Conservation (phyloP, 306 rosid genomes). For the Cucurbita ficifolia region DNA sequence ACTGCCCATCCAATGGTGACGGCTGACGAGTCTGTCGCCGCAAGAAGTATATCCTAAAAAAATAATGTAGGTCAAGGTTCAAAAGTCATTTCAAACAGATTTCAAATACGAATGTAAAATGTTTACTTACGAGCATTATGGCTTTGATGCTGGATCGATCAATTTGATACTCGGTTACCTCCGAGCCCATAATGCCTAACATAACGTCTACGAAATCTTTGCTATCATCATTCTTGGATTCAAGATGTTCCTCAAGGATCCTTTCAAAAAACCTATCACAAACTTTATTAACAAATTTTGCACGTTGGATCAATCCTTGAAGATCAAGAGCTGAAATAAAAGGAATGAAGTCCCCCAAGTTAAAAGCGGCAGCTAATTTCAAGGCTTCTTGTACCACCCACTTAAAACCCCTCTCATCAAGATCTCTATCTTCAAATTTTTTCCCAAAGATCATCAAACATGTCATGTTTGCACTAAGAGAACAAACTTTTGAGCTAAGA, state of each 20-base stretch:
- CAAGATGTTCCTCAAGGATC: neutral
- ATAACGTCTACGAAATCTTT: conserved; percentile 37
- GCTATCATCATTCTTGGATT: neutral
- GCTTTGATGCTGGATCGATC: conserved; percentile 16
- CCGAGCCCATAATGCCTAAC: conserved; percentile 10
- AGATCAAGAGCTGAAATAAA: conserved; percentile 31
- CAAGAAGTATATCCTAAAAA: neutral
- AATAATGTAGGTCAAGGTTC: no score
- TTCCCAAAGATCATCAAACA: conserved; percentile 50
- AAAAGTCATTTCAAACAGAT: no score
- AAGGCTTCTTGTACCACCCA: conserved; percentile 22
- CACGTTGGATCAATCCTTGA: conserved; percentile 38
- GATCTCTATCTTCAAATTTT: conserved; percentile 31
- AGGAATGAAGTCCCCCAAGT: conserved; percentile 44
- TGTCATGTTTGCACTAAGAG: conserved; percentile 20
- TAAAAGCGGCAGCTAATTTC: conserved; percentile 21
- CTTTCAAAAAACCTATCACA: conserved; percentile 36
- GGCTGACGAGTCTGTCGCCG: neutral
- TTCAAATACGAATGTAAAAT: no score
- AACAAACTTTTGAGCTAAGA: conserved; percentile 24
- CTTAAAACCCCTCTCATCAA: conserved; percentile 40
- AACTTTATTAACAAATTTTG: conserved; percentile 19
- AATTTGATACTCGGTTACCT: neutral
- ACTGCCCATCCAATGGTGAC: neutral
- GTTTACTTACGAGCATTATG: conserved; percentile 20